These are phyloP conservation scores for Aureobasidium mangrovei DNA, from an alignment of 2,329 filamentous ascomycete genomes.

Conservation along the genomic window DNA sequence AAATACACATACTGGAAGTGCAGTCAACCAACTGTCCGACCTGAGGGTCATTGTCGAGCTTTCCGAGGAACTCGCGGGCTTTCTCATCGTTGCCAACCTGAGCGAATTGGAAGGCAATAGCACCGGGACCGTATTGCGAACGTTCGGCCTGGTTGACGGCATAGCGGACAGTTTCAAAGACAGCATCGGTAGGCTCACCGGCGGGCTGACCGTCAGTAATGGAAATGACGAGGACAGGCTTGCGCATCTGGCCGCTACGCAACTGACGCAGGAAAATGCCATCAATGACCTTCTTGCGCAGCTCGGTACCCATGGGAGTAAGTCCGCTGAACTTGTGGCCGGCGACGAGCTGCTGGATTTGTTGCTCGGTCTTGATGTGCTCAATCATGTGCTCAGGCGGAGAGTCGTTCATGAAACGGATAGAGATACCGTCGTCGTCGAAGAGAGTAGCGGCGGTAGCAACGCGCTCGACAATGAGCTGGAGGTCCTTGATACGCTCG, in stretches of 20 bases:
- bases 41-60: constrained; percentile 54
- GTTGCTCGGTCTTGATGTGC: constrained; percentile 47
- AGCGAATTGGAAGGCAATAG: constrained; percentile 59
- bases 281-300: constrained; percentile 56
- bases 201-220: constrained; percentile 60
- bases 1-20: constrained; percentile 52
- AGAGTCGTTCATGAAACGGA: constrained; percentile 63
- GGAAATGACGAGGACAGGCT: constrained; percentile 57
- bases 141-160: constrained; percentile 43
- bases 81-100: constrained; percentile 60
- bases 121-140: constrained; percentile 44
- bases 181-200: constrained; percentile 48
- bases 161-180: constrained; percentile 50
- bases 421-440: constrained; percentile 57
- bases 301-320: constrained; percentile 56
- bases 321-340: constrained; percentile 56
- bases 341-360: constrained; percentile 50
- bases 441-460: constrained; percentile 59
- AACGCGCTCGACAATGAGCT: constrained; percentile 54
- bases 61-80: constrained; percentile 54
- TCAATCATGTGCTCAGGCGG: constrained; percentile 40
- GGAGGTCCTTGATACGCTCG: constrained; percentile 57
- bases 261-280: constrained; percentile 49
- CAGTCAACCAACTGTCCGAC: constrained; percentile 57
- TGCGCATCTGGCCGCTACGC: constrained; percentile 45